phyloP scores from a whole-genome alignment of 1,284 basidiomycete genomes.

The Xerocomus cyaneibrunnescens region DNA sequence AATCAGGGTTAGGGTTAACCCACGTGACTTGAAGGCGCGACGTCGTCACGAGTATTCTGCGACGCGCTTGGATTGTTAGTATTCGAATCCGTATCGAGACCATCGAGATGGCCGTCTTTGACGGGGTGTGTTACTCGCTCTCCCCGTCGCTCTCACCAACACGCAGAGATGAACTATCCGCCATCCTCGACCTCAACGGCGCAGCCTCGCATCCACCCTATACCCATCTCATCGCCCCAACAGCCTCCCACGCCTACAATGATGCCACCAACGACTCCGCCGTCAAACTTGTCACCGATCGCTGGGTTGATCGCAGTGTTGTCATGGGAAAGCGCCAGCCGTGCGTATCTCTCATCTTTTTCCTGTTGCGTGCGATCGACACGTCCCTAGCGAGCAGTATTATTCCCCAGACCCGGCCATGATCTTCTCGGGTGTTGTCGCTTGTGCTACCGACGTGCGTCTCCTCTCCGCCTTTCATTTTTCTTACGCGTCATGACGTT shows the following conservation, averaged over 20 bases:
- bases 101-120: conserved; percentile 33
- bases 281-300: conserved; percentile 49
- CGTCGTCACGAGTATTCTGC: too few relatives aligned
- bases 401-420: conserved; percentile 76
- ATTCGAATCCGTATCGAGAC: too few relatives aligned
- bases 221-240: conserved; percentile 41
- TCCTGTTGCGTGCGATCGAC: background rate
- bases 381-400: conserved; percentile 43
- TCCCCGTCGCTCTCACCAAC: conserved; percentile 33
- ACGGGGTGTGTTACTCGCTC: conserved; percentile 35
- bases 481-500: background rate
- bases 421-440: conserved; percentile 82
- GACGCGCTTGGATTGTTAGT: too few relatives aligned
- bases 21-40: too few relatives aligned
- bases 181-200: conserved; percentile 45
- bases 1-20: too few relatives aligned
- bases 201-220: conserved; percentile 39
- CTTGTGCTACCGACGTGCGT: conserved; percentile 61
- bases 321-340: conserved; percentile 57
- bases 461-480: background rate
- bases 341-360: conserved; percentile 37
- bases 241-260: conserved; percentile 22
- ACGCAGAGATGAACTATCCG: conserved; percentile 33
- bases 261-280: conserved; percentile 8
- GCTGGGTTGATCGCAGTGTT: conserved; percentile 70